Evolutionary conservation across 805 yeast species (phyloP).

Genomic region (Spathaspora passalidarum): DNA sequence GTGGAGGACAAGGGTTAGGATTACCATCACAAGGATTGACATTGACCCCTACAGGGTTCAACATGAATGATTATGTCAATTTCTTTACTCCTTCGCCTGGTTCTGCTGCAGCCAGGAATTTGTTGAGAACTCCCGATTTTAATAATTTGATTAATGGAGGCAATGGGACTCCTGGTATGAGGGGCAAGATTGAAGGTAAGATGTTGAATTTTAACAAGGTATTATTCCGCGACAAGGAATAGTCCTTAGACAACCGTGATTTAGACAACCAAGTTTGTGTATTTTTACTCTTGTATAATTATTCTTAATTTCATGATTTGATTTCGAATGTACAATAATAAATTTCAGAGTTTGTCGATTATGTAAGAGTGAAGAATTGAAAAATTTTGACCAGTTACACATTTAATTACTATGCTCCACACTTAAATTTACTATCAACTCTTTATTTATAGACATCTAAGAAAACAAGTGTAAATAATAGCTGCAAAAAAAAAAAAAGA

Average conservation of each 20-base stretch:
- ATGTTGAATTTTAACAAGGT: slow-evolving; percentile 43
- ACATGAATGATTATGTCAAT: slow-evolving; percentile 80
- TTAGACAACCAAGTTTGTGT: neutral
- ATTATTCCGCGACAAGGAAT: slow-evolving; percentile 19
- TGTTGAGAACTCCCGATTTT: slow-evolving; percentile 42
- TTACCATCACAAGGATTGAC: slow-evolving; percentile 43
- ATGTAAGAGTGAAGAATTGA: no score
- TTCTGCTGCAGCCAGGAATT: slow-evolving; percentile 19
- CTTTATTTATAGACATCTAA: no score
- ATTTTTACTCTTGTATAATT: neutral
- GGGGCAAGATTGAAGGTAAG: slow-evolving; percentile 32
- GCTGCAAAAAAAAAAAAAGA: no score
- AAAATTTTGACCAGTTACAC: no score
- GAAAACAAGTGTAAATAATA: no score
- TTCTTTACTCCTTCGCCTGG: slow-evolving; percentile 72
- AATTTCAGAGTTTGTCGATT: no score
- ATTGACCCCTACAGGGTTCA: slow-evolving; percentile 64
- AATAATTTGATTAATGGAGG: slow-evolving; percentile 23
- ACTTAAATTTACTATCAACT: no score
- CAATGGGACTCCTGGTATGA: slow-evolving; percentile 9
- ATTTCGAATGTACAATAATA: neutral
- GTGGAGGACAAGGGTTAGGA: slow-evolving; percentile 21
- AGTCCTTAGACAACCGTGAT: neutral
- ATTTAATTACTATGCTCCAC: no score
- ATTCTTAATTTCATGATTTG: neutral